Conservation (phyloP, 2,329 filamentous ascomycete genomes). For the Xylaria sp. region DNA sequence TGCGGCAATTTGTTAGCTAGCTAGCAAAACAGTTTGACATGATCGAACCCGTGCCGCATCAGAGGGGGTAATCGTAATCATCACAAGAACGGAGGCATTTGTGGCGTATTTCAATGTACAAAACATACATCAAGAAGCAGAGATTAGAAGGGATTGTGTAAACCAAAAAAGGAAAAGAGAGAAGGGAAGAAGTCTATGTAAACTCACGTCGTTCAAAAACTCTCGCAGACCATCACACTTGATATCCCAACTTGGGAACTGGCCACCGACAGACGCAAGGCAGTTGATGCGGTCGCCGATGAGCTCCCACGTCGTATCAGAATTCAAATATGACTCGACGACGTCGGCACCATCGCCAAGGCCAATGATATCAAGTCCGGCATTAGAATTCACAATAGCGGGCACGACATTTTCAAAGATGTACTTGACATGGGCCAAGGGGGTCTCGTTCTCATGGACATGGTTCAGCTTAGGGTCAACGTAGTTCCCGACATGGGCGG, state of each 20-base stretch:
- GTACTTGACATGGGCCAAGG: conserved; percentile 71
- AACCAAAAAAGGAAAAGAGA: conserved; percentile 1
- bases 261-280: conserved; percentile 63
- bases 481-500: conserved; percentile 66
- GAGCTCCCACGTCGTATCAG: conserved; percentile 61
- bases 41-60: neutral
- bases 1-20: conserved; percentile 45
- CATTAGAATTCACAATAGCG: conserved; percentile 58
- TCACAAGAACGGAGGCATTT: neutral
- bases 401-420: conserved; percentile 74
- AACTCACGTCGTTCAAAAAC: conserved; percentile 64
- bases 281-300: conserved; percentile 59
- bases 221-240: conserved; percentile 57
- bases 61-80: neutral
- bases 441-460: conserved; percentile 68
- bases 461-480: conserved; percentile 68
- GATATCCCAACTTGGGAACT: conserved; percentile 54
- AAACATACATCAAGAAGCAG: neutral
- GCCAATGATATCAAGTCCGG: conserved; percentile 75
- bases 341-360: conserved; percentile 73
- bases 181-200: neutral
- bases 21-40: conserved; percentile 42
- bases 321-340: conserved; percentile 68
- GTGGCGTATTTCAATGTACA: neutral
- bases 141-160: neutral